A percentile compares a stretch with the other conserved stretches of the same genome.
Evolutionary conservation across 2,329 filamentous ascomycete genomes (phyloP).

Genomic region (Lachnum nothofagi): DNA sequence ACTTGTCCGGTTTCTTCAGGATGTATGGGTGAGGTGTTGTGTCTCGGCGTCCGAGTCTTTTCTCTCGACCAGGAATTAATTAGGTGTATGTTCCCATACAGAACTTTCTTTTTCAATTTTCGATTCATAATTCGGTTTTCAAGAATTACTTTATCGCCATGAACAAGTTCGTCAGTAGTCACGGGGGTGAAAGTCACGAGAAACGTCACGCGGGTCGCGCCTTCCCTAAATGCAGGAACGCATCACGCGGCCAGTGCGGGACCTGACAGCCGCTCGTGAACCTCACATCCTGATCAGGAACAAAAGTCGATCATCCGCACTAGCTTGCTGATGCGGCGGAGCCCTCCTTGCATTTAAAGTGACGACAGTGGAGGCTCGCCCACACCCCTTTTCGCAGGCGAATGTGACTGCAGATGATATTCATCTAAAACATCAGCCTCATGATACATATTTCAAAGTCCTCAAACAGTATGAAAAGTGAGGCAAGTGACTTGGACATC

Average conservation of each 20-base stretch:
- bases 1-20: no score
- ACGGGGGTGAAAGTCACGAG: background rate
- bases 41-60: no score
- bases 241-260: background rate
- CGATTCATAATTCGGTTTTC: background rate
- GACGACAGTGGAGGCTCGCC: background rate
- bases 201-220: background rate
- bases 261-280: conserved; percentile 1
- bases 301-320: background rate
- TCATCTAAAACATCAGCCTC: background rate
- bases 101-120: no score
- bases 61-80: no score
- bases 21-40: no score
- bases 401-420: background rate
- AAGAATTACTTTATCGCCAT: background rate
- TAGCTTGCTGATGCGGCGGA: background rate
- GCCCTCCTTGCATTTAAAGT: background rate
- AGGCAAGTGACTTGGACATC: background rate
- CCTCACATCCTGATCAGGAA: background rate
- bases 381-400: background rate
- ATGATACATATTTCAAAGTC: background rate
- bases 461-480: background rate
- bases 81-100: no score
- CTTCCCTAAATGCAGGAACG: background rate
- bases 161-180: background rate